Conservation (phyloP, 192 early-diverging fungal genomes). For the Chytriomyces hyalinus region DNA sequence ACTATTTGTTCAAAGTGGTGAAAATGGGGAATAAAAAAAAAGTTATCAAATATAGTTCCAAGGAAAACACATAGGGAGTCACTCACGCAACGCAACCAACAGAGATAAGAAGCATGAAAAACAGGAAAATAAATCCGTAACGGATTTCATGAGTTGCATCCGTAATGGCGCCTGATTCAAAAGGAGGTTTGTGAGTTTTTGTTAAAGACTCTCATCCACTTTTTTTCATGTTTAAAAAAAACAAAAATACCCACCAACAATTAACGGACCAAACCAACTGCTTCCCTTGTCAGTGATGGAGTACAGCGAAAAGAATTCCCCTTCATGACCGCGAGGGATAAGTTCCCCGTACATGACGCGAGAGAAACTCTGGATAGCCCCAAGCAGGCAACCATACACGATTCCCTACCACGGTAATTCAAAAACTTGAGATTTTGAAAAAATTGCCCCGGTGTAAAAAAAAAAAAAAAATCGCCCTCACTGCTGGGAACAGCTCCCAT, state of each 20-base stretch:
- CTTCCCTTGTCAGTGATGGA: constrained; percentile 47
- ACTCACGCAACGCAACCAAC: neutral
- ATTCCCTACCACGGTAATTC: neutral
- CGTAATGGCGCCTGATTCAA: constrained; percentile 52
- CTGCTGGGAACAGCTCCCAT: constrained; percentile 32
- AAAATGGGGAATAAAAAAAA: neutral
- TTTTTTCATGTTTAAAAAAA: neutral
- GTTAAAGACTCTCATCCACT: too few relatives aligned
- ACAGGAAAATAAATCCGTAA: constrained; percentile 26
- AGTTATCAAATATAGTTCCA: neutral
- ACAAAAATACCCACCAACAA: constrained; percentile 29
- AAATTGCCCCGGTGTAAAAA: too few relatives aligned
- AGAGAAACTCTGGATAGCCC: constrained; percentile 35
- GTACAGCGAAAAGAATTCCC: constrained; percentile 47
- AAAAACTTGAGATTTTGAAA: too few relatives aligned
- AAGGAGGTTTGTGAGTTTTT: too few relatives aligned
- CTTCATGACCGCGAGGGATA: constrained; percentile 42
- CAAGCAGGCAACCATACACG: constrained; percentile 34
- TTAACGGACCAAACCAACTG: constrained; percentile 44
- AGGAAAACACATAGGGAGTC: too few relatives aligned
- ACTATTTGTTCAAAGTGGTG: neutral
- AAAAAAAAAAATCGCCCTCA: too few relatives aligned
- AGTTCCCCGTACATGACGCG: constrained; percentile 42
- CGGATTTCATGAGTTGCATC: constrained; percentile 44
- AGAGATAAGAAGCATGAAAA: constrained; percentile 20